A percentile compares a stretch with the other conserved stretches of the same genome.
Evolutionary conservation across 208 protist species (phyloP).

Genomic region (Acanthamoeba sp.): DNA sequence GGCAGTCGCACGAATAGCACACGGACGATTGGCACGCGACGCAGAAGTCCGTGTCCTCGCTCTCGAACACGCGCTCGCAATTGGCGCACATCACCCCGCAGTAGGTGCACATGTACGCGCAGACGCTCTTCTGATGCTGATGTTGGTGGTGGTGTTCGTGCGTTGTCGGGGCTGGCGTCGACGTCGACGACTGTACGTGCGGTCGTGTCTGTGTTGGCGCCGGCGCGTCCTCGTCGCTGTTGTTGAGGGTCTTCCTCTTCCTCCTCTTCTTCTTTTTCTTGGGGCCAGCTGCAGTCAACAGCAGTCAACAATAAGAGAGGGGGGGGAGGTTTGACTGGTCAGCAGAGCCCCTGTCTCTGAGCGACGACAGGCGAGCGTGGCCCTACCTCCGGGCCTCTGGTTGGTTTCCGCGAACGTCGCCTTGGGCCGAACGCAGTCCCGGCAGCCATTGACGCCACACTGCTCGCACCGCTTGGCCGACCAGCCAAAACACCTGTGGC

Average conservation of each 20-base stretch:
- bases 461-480: neutral
- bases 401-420: neutral
- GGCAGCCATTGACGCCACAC: neutral
- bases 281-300: neutral
- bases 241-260: neutral
- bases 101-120: neutral
- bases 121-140: neutral
- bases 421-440: neutral
- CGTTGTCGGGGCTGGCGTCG: neutral
- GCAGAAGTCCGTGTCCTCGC: slow-evolving; percentile 26
- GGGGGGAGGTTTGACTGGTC: too few relatives aligned
- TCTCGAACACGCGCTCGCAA: neutral
- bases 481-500: neutral
- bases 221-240: neutral
- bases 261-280: neutral
- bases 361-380: too few relatives aligned
- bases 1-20: neutral
- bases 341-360: too few relatives aligned
- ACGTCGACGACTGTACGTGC: too few relatives aligned
- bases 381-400: neutral
- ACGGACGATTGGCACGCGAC: slow-evolving; percentile 6
- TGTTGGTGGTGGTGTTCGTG: neutral
- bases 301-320: too few relatives aligned
- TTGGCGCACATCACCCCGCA: neutral
- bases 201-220: neutral